Evolutionary conservation across 306 rosid species (phyloP).

Genomic region (Cercis canadensis): DNA sequence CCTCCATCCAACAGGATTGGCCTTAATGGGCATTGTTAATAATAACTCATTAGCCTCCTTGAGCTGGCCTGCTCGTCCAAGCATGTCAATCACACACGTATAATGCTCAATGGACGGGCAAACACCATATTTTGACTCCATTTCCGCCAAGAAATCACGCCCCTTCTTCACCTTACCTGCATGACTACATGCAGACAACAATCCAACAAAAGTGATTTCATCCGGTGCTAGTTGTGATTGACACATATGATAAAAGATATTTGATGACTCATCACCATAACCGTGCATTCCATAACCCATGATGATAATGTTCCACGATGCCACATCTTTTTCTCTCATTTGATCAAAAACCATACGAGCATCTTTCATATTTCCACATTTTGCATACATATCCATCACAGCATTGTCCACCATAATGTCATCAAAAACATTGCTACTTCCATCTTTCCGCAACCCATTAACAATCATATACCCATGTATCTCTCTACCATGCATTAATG

Average conservation of each 20-base stretch:
- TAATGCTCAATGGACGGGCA: slow-evolving; percentile 83
- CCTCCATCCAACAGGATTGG: slow-evolving; percentile 80
- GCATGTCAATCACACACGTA: slow-evolving; percentile 83
- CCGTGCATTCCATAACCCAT: slow-evolving; percentile 87
- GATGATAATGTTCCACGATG: slow-evolving; percentile 93
- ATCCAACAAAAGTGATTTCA: slow-evolving; percentile 72
- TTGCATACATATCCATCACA: slow-evolving; percentile 87
- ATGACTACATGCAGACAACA: slow-evolving; percentile 80
- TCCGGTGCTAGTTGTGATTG: slow-evolving; percentile 53
- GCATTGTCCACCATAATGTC: slow-evolving; percentile 63
- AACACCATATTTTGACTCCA: slow-evolving; percentile 64
- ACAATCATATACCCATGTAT: slow-evolving; percentile 75
- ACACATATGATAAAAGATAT: slow-evolving; percentile 59
- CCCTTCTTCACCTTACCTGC: slow-evolving; percentile 77
- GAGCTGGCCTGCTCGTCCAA: slow-evolving; percentile 75
- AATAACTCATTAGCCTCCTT: slow-evolving; percentile 66
- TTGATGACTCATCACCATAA: slow-evolving; percentile 59
- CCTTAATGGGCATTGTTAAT: slow-evolving; percentile 61
- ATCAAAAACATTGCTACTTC: slow-evolving; percentile 26
- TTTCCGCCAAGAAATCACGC: slow-evolving; percentile 54
- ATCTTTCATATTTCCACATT: slow-evolving; percentile 82
- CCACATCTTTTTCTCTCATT: slow-evolving; percentile 69
- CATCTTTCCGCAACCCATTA: slow-evolving; percentile 59
- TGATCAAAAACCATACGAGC: slow-evolving; percentile 60
- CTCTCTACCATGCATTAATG: slow-evolving; percentile 74